phyloP scores from a whole-genome alignment of 768 basidiomycete genomes.

The Serendipita indica region DNA sequence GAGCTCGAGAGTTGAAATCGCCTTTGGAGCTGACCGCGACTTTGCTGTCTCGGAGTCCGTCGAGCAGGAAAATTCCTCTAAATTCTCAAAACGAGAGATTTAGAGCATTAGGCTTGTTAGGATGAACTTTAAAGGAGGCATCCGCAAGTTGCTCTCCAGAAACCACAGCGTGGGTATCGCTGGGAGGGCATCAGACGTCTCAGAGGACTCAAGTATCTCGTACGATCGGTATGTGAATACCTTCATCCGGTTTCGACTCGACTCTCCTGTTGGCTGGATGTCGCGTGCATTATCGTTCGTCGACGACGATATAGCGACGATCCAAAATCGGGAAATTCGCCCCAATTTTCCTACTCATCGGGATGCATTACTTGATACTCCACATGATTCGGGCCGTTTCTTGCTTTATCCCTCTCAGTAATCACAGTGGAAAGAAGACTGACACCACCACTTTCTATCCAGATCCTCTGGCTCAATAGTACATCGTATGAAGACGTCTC shows the following conservation, averaged over 20 bases:
- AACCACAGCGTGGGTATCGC: not conserved
- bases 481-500: not conserved
- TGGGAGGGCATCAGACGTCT: not conserved
- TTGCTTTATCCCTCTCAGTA: not conserved
- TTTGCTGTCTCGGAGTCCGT: not conserved
- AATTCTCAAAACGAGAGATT: not conserved
- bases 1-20: not conserved
- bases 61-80: not conserved
- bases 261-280: not conserved
- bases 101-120: not conserved
- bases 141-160: not conserved
- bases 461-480: not conserved
- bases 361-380: not conserved
- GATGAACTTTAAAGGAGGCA: conserved; percentile 1
- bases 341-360: not conserved
- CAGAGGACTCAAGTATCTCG: not conserved
- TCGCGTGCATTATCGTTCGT: not conserved
- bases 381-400: not conserved
- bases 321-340: not conserved
- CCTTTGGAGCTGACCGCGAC: not conserved
- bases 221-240: not conserved
- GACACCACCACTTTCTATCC: not conserved
- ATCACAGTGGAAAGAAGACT: not conserved
- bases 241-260: not conserved
- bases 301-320: not conserved